A percentile compares a stretch with the other conserved stretches of the same genome.
These are phyloP conservation scores for Friedmanniomyces simplex DNA, from an alignment of 495 filamentous ascomycete species.

Conservation along the genomic window DNA sequence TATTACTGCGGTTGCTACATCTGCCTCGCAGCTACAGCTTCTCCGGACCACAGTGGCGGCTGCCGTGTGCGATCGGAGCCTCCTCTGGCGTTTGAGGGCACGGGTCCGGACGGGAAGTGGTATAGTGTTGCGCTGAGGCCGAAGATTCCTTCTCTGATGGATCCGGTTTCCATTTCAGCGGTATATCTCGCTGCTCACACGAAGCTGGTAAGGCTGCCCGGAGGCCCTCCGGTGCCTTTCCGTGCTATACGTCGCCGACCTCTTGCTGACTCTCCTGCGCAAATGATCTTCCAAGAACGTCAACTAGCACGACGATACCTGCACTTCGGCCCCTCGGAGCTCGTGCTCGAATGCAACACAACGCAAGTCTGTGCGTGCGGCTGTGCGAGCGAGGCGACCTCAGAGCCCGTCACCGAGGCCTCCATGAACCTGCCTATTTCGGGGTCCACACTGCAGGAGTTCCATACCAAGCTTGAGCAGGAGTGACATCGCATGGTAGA, in stretches of 20 bases:
- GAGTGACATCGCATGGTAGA: background rate
- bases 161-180: background rate
- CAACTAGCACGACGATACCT: slow-evolving; percentile 17
- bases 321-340: slow-evolving; percentile 17
- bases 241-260: background rate
- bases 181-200: slow-evolving; percentile 7
- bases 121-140: background rate
- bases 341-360: slow-evolving; percentile 17
- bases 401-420: background rate
- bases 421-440: background rate
- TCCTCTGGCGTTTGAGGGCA: background rate
- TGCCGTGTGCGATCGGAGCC: background rate
- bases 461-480: background rate
- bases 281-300: slow-evolving; percentile 21
- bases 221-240: too few relatives aligned
- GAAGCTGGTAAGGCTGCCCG: background rate
- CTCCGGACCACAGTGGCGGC: background rate
- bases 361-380: background rate
- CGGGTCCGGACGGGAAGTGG: background rate
- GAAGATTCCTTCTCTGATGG: background rate
- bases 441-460: background rate
- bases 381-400: background rate
- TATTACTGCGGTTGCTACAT: slow-evolving; percentile 2
- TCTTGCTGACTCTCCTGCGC: background rate
- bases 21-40: background rate